Conservation (phyloP, 305 asterid species). For the Plantago lanceolata region DNA sequence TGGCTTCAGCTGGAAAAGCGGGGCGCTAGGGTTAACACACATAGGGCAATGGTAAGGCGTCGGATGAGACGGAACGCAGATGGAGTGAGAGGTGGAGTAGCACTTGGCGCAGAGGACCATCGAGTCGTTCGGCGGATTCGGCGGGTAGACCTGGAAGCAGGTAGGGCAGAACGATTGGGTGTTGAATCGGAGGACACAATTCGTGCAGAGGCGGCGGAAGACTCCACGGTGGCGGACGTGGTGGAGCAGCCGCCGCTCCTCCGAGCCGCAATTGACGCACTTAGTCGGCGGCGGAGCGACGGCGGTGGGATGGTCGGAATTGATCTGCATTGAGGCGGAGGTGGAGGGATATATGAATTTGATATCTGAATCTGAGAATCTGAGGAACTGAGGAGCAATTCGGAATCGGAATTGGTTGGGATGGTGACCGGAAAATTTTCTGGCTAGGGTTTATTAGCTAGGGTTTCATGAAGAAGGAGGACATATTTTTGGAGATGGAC, state of each 20-base stretch:
- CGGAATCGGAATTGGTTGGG: neutral
- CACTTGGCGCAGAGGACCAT: conserved; percentile 57
- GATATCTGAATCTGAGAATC: neutral
- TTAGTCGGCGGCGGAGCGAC: conserved; percentile 24
- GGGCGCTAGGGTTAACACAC: conserved; percentile 49
- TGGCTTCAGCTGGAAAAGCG: conserved; percentile 39
- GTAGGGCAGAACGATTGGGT: conserved; percentile 77
- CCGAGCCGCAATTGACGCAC: conserved; percentile 63
- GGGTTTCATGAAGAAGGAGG: neutral
- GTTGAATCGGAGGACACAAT: conserved; percentile 80
- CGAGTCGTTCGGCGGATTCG: conserved; percentile 42
- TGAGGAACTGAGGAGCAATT: neutral
- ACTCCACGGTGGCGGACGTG: conserved; percentile 58
- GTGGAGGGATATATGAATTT: neutral
- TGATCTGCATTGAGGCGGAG: conserved; percentile 27
- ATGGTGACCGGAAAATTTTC: neutral
- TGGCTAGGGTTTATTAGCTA: neutral
- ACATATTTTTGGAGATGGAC: neutral
- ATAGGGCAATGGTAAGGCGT: conserved; percentile 65
- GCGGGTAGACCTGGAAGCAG: conserved; percentile 63
- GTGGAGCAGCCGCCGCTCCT: conserved; percentile 63
- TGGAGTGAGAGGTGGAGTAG: conserved; percentile 63
- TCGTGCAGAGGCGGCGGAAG: conserved; percentile 71
- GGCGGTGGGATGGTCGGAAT: conserved; percentile 31
- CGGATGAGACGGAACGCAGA: conserved; percentile 41